Percentiles rank a stretch among this genome's conserved stretches.
Conservation (phyloP, 768 basidiomycete species). For the Lactarius hengduanensis region DNA sequence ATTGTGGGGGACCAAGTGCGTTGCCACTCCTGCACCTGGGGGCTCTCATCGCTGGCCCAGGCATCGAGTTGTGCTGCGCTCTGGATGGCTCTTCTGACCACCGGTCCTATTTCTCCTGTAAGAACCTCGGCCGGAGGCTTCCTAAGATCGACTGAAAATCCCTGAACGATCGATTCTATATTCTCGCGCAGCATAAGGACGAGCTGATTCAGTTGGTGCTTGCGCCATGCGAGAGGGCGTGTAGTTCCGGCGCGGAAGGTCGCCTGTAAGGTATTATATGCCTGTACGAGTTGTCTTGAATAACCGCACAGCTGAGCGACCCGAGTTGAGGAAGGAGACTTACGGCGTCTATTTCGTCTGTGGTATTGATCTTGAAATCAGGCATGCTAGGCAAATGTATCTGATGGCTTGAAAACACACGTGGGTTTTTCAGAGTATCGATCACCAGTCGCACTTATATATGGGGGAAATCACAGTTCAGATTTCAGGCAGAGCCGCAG, state of each 20-base stretch:
- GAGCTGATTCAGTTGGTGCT: conserved; percentile 62
- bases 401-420: neutral
- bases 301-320: neutral
- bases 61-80: conserved; percentile 48
- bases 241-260: conserved; percentile 66
- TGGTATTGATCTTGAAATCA: conserved; percentile 14
- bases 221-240: conserved; percentile 57
- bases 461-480: neutral
- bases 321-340: neutral
- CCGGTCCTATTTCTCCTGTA: conserved; percentile 43
- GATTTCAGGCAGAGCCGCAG: neutral
- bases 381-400: conserved; percentile 8
- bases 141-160: conserved; percentile 38
- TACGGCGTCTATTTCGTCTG: conserved; percentile 17
- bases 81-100: conserved; percentile 35
- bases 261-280: conserved; percentile 29
- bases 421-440: no score
- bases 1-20: conserved; percentile 53
- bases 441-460: neutral
- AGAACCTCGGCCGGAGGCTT: conserved; percentile 31
- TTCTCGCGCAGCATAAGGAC: conserved; percentile 65
- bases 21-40: conserved; percentile 44
- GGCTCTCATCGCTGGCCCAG: conserved; percentile 51
- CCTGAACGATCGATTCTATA: conserved; percentile 47
- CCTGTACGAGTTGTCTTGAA: conserved; percentile 11